Percentiles rank a stretch among this genome's conserved stretches.
These are phyloP conservation scores for Claviceps quebecensis DNA, from an alignment of 2,329 filamentous ascomycete genomes.

Conservation along the genomic window DNA sequence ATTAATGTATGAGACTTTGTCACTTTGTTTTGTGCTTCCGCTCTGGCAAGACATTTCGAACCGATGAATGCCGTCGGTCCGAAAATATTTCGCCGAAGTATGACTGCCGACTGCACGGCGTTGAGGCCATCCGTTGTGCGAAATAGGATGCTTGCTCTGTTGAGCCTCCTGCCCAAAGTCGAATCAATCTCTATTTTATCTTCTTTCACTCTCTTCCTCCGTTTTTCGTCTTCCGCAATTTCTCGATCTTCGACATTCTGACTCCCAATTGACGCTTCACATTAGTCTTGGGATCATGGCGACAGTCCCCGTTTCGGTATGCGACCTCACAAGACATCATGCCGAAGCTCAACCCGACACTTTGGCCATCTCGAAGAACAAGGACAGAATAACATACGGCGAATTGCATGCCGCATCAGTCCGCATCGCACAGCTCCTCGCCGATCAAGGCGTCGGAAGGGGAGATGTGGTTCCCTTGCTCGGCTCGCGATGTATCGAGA, in stretches of 20 bases:
- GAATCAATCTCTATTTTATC: background rate
- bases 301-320: background rate
- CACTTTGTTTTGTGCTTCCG: too few species aligned
- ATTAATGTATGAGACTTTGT: too few species aligned
- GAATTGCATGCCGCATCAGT: background rate
- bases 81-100: too few species aligned
- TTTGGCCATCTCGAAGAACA: background rate
- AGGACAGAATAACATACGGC: background rate
- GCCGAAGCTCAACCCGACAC: background rate
- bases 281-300: background rate
- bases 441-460: background rate
- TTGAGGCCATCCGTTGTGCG: too few species aligned
- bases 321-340: background rate
- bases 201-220: background rate
- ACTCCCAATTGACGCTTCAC: background rate
- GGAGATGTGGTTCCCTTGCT: slow-evolving; percentile 4
- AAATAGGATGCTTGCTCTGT: background rate
- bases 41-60: too few species aligned
- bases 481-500: slow-evolving; percentile 1
- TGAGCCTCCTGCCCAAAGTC: background rate
- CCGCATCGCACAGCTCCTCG: background rate
- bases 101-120: too few species aligned
- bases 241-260: background rate
- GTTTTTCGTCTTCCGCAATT: background rate
- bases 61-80: too few species aligned